phyloP scores from a whole-genome alignment of 139 green algal species.

The Zygnema cylindricum region DNA sequence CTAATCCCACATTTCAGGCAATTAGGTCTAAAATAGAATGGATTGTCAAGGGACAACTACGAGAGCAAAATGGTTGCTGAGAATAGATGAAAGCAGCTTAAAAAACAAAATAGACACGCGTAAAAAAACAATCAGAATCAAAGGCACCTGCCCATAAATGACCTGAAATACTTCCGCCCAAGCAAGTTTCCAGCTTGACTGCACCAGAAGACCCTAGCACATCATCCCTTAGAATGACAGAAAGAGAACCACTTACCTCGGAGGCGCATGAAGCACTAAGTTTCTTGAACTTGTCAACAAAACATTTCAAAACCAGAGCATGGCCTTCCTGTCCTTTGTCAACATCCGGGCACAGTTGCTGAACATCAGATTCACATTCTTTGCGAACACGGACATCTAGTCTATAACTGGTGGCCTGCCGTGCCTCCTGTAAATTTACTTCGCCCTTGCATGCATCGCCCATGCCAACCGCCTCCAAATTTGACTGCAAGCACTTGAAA shows the following conservation, averaged over 20 bases:
- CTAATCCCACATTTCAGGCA: no score
- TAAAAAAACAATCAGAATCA: no score
- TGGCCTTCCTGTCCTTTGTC: slow-evolving; percentile 48
- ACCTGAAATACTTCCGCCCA: no score
- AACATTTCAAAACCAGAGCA: slow-evolving; percentile 32
- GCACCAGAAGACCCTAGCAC: no score
- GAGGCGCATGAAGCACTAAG: slow-evolving; percentile 38
- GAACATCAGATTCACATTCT: slow-evolving; percentile 44
- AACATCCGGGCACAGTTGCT: slow-evolving; percentile 16
- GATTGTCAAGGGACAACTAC: no score
- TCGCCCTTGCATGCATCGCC: slow-evolving; percentile 55
- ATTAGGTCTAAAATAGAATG: no score
- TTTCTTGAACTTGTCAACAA: slow-evolving; percentile 40
- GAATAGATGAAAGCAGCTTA: no score
- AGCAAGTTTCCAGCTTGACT: no score
- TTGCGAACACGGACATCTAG: slow-evolving; percentile 52
- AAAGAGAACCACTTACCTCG: slow-evolving; percentile 25
- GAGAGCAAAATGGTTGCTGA: no score
- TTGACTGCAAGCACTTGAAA: slow-evolving; percentile 55
- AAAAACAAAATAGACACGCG: no score
- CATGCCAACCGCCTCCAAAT: slow-evolving; percentile 45
- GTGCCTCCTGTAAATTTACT: slow-evolving; percentile 54
- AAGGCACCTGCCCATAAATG: no score
- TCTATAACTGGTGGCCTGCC: slow-evolving; percentile 49
- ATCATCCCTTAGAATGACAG: background rate